These are phyloP conservation scores for Lophiostoma macrostomum DNA, from an alignment of 495 filamentous ascomycete species.

Conservation along the genomic window DNA sequence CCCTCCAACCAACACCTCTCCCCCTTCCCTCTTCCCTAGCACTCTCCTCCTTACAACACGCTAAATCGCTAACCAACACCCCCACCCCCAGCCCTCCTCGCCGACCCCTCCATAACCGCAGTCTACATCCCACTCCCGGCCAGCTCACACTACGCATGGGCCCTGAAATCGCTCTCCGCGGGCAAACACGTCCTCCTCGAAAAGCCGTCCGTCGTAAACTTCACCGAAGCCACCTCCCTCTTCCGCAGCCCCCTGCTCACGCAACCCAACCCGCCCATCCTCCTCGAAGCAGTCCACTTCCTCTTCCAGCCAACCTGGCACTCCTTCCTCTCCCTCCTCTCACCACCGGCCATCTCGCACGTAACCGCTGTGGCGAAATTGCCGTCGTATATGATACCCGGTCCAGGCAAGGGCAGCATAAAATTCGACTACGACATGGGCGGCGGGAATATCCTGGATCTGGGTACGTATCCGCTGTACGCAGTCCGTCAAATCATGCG, in stretches of 20 bases:
- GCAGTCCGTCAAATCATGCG: constrained; percentile 45
- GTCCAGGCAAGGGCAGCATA: constrained; percentile 51
- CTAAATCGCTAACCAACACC: too few relatives aligned
- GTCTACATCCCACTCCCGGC: constrained; percentile 54
- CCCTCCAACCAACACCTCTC: not conserved
- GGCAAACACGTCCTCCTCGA: constrained; percentile 60
- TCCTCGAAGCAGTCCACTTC: constrained; percentile 57
- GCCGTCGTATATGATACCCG: constrained; percentile 19
- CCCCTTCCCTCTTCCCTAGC: too few relatives aligned
- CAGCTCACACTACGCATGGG: constrained; percentile 54
- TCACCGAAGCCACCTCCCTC: constrained; percentile 19
- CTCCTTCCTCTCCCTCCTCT: constrained; percentile 34
- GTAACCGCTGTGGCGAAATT: constrained; percentile 10
- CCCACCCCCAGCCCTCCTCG: constrained; percentile 47
- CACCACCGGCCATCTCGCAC: constrained; percentile 37
- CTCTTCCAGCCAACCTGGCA: constrained; percentile 43
- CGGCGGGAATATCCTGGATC: constrained; percentile 58
- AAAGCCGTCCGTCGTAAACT: constrained; percentile 54
- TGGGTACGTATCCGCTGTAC: constrained; percentile 49
- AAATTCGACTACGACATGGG: constrained; percentile 52
- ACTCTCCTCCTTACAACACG: too few relatives aligned
- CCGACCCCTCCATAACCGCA: constrained; percentile 50
- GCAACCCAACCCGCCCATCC: constrained; percentile 40
- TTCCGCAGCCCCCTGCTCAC: not conserved
- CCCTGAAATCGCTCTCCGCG: constrained; percentile 46